These are phyloP conservation scores for Dactylellina drechsleri DNA, from an alignment of 2,329 filamentous ascomycete species.

Conservation along the genomic window DNA sequence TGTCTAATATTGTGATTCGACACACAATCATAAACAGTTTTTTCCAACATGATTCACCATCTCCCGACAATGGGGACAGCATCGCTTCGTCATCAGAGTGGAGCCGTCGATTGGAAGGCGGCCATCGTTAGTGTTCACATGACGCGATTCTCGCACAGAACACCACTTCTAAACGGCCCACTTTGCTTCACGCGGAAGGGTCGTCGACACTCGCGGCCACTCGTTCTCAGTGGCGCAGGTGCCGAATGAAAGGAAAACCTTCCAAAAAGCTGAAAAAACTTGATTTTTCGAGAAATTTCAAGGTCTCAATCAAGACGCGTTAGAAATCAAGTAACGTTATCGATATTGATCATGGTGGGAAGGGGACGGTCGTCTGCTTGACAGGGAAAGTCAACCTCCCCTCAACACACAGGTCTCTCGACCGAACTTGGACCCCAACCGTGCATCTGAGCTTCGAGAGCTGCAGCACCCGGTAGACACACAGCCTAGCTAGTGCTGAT, in stretches of 20 bases:
- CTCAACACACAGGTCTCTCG: conserved; percentile 20
- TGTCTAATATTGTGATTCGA: too few species aligned
- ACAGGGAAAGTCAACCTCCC: conserved; percentile 29
- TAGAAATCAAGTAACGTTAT: conserved; percentile 46
- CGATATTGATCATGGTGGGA: background rate
- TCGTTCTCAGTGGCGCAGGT: conserved; percentile 50
- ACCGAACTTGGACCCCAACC: background rate
- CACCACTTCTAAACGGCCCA: conserved; percentile 20
- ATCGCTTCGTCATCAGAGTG: conserved; percentile 42
- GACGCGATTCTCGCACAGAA: conserved; percentile 48
- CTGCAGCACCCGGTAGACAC: conserved; percentile 45
- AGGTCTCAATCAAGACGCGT: conserved; percentile 5
- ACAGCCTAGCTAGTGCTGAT: conserved; percentile 48
- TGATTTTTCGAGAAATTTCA: conserved; percentile 47
- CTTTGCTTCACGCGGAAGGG: conserved; percentile 17
- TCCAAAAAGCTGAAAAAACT: conserved; percentile 23
- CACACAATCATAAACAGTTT: too few species aligned
- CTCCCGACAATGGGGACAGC: conserved; percentile 48
- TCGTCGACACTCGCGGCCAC: conserved; percentile 29
- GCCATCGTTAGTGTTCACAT: conserved; percentile 45
- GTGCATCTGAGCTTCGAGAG: conserved; percentile 11
- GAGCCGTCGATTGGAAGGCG: conserved; percentile 16
- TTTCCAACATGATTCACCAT: conserved; percentile 34
- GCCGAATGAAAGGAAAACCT: conserved; percentile 13
- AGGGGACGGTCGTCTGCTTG: background rate